These are phyloP conservation scores for sunflower (Helianthus annuus) DNA, from an alignment of 129 eudicot species.

Conservation along the genomic window HanXRQr2.0-SUNRISE NC_035444.2:12779237-12779736, in stretches of 20 bases:
- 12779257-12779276: not conserved
- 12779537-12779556: constrained; percentile 23
- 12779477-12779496: constrained; percentile 3
- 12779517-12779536: constrained; percentile 29
- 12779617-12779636: not conserved
- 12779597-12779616: constrained; percentile 22
- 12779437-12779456: not conserved
- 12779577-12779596: constrained; percentile 18
- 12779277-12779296: constrained; percentile 9
- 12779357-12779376: constrained; percentile 94
- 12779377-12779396: constrained; percentile 99
- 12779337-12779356: constrained; percentile 93
- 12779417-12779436: constrained; percentile 56
- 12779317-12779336: constrained; percentile 25
- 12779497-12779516: constrained; percentile 13
- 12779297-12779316: not conserved
- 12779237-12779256: no score
- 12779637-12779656: constrained; percentile 3
- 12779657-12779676: not conserved
- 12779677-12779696: not conserved
- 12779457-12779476: not conserved
- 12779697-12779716: constrained; percentile 4
- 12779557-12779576: constrained; percentile 72
- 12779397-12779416: constrained; percentile 99
- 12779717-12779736: constrained; percentile 70